A percentile compares a stretch with the other conserved stretches of the same genome.
Evolutionary conservation across 2,329 filamentous ascomycete genomes (phyloP).

Genomic region (Venturia effusa): DNA sequence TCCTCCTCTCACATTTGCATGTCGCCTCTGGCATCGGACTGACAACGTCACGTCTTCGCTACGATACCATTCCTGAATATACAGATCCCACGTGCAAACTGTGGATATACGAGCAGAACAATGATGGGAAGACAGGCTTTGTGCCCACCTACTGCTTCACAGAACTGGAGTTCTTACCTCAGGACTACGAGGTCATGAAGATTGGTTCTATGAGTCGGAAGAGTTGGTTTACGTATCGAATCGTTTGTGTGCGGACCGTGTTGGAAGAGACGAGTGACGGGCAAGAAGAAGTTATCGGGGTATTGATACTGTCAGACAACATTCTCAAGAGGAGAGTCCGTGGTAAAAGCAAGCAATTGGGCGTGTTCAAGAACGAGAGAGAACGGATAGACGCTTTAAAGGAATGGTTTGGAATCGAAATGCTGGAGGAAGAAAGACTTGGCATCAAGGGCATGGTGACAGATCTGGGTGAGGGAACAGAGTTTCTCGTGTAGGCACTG

Average conservation of each 20-base stretch:
- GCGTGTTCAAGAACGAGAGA: constrained; percentile 30
- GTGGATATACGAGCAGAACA: constrained; percentile 30
- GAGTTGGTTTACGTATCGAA: constrained; percentile 43
- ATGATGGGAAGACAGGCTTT: constrained; percentile 38
- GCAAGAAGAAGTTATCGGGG: constrained; percentile 21
- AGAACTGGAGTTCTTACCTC: constrained; percentile 51
- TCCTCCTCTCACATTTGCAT: constrained; percentile 14
- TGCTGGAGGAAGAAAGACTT: constrained; percentile 25
- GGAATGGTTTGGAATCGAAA: constrained; percentile 33
- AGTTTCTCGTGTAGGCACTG: not conserved
- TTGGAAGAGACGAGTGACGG: constrained; percentile 22
- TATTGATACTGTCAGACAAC: constrained; percentile 31
- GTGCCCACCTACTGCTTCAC: constrained; percentile 53
- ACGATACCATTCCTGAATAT: constrained; percentile 22
- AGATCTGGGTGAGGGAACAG: constrained; percentile 14
- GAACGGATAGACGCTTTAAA: constrained; percentile 33
- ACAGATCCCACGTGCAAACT: constrained; percentile 27
- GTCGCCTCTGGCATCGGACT: constrained; percentile 10
- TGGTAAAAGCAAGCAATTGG: constrained; percentile 30
- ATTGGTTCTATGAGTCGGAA: constrained; percentile 37
- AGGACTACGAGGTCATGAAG: constrained; percentile 53
- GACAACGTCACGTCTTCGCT: constrained; percentile 5
- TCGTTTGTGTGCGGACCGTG: constrained; percentile 46
- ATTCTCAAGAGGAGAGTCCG: constrained; percentile 35
- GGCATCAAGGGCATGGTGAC: constrained; percentile 23